Percentiles rank a stretch among this genome's conserved stretches.
phyloP scores from a whole-genome alignment of 2,329 filamentous ascomycete genomes.

The Chalaropsis thielavioides region DNA sequence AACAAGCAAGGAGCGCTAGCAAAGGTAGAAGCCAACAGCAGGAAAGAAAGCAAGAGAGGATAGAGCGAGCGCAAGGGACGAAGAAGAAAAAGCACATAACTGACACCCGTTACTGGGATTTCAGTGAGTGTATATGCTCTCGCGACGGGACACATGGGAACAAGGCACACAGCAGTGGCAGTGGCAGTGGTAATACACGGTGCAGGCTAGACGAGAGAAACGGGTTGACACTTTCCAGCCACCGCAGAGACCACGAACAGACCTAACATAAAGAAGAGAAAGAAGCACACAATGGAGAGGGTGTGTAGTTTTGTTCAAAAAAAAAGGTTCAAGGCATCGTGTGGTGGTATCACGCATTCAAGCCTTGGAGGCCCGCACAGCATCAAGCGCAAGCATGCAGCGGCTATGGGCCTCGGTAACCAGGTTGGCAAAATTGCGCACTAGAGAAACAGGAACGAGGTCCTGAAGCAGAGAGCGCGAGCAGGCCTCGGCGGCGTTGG shows the following conservation, averaged over 20 bases:
- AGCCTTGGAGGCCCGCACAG: constrained; percentile 9
- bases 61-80: neutral
- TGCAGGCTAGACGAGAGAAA: constrained; percentile 1
- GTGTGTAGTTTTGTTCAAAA: neutral
- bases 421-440: constrained; percentile 84
- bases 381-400: neutral
- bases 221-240: constrained; percentile 3
- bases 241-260: constrained; percentile 4
- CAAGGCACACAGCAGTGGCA: neutral
- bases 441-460: constrained; percentile 80
- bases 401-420: constrained; percentile 53
- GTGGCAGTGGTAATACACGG: neutral
- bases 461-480: constrained; percentile 88
- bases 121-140: neutral
- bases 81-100: neutral
- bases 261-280: constrained; percentile 12
- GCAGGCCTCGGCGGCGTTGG: constrained; percentile 76
- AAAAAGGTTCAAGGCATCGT: constrained; percentile 6
- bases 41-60: neutral
- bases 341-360: constrained; percentile 5
- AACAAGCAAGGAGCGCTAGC: neutral
- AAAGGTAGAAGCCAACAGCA: neutral
- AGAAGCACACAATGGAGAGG: constrained; percentile 10
- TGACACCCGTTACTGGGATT: too few species aligned
- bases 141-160: neutral